Percentiles rank a stretch among this genome's conserved stretches.
phyloP scores from a whole-genome alignment of 2,329 filamentous ascomycete genomes.

The Trichophyton mentagrophytes region DNA sequence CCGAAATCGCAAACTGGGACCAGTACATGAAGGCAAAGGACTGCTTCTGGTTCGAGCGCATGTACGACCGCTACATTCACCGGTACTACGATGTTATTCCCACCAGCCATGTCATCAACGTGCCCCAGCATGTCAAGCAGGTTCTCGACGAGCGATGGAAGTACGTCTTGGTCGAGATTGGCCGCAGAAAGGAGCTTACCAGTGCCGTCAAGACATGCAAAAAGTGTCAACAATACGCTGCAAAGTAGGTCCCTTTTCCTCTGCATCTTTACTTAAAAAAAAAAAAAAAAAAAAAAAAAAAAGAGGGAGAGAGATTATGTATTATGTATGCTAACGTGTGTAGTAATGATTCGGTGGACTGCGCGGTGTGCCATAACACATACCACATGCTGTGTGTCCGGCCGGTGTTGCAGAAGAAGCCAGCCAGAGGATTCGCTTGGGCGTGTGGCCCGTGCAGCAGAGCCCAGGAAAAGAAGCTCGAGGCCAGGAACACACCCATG shows the following conservation, averaged over 20 bases:
- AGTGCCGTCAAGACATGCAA: constrained; percentile 95
- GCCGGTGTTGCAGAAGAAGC: constrained; percentile 85
- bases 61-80: constrained; percentile 96
- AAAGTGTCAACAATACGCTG: constrained; percentile 79
- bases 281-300: too few relatives aligned
- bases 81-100: constrained; percentile 96
- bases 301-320: not conserved
- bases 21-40: constrained; percentile 74
- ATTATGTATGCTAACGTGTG: constrained; percentile 2
- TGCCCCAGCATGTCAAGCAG: constrained; percentile 87
- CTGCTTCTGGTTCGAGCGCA: constrained; percentile 91
- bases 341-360: constrained; percentile 90
- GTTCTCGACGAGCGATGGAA: constrained; percentile 94
- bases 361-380: constrained; percentile 83
- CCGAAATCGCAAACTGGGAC: constrained; percentile 70
- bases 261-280: not conserved
- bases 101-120: constrained; percentile 84
- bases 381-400: constrained; percentile 98
- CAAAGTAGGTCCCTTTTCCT: constrained; percentile 50
- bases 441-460: constrained; percentile 91
- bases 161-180: constrained; percentile 87
- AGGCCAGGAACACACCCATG: constrained; percentile 75
- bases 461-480: constrained; percentile 84
- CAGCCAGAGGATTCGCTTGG: constrained; percentile 94
- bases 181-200: constrained; percentile 86